Evolutionary conservation across 345 rosid species (phyloP), one percentile per base, ranked within the genome.

Genomic region (Salix udensis): DNA sequence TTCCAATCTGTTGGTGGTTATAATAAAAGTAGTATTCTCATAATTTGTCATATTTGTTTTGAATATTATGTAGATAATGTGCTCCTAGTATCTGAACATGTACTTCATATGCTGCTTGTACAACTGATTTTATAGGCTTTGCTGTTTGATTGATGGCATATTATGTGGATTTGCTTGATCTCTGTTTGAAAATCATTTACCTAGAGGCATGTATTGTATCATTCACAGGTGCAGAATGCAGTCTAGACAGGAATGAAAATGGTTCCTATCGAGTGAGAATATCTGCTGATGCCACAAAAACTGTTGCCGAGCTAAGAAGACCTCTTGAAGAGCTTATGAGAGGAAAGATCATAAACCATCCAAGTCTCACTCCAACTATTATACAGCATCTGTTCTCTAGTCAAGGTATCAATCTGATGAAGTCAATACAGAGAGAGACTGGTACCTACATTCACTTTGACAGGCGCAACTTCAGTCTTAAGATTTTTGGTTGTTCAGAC

Each of bases 301-400:
- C 79, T 24, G 89, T 90, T 28, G 94, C 96, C n/a, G 97, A 90
- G 82, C 79, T 91, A 85, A 88, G 97, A 76, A 84, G 86, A 76
- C 90, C 88, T 6, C 88, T 94, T 26, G 98, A 94, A 84, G 89
- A 87, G 84, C 89, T 94, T 65, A 84, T 88, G 86, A 88, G 81
- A 82, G 98, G 98, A 26, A 85, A 80, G 82, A 86, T 71, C 15
- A 67, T 94, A 44, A 26, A 85, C 48, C 90, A 88, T 79, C 84
- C 81, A 71, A 76, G 82, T 80, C 90, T 94, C 73, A 87, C 84
- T 68, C 89, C 85, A n/a, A 65, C 82, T 31, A 79, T 88, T 71
- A 30, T 91, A 71, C 91, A 85, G 80, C 87, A 86, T 85, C 88
- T 93, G 58, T 85, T 82, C 72, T 86, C 91, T 21, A 83, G 87